Base-by-base conservation (phyloP, 345 rosid species). In the Corchorus olitorius region DNA sequence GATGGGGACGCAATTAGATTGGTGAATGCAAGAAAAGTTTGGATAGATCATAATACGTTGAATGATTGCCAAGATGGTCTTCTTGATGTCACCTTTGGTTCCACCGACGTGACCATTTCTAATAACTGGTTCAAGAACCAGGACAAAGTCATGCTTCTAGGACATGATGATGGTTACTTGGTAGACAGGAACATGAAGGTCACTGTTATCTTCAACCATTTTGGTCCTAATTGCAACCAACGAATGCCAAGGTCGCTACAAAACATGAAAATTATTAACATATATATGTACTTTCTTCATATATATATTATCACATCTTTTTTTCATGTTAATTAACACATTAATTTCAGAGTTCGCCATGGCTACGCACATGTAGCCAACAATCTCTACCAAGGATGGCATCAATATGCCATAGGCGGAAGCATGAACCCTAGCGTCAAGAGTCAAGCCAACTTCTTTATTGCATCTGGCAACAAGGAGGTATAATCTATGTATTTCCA, bases 141-240 rank as follows among this genome's bases (percentile, higher is more conserved):
- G n/a, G 93, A 92, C 82, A 92, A 94, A 84, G 97, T 92, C 53
- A 91, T 92, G 97, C 93, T 92, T 58, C 90, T 91, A 0, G 92
- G 94, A 5, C 94, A 94, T 39, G 93, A 91, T 65, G 94, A 92
- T 65, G 94, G 90, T 6, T 86, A 75, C 76, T 12, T 72, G 12
- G 79, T 88, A 48, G 93, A 92, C 78, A 84, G 74, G 80, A 81
- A 84, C 70, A 91, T 90, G 94, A 92, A 84, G 80, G 94, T 79
- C n/a, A 92, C 93, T 6, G 86, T 92, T 49, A 83, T 82, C 14
- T 87, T 87, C 82, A 94, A 88, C 78, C 95, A 90, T 81, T 93
- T 94, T 46, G 94, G 97, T 45, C 98, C 95, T 16, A 86, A 93
- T 33, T 93, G 98, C 82, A 91, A 94, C 84, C 92, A 90, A 64